A percentile compares a stretch with the other conserved stretches of the same genome.
Evolutionary conservation across 805 yeast species (phyloP).

Genomic region (Novakomyces olei): DNA sequence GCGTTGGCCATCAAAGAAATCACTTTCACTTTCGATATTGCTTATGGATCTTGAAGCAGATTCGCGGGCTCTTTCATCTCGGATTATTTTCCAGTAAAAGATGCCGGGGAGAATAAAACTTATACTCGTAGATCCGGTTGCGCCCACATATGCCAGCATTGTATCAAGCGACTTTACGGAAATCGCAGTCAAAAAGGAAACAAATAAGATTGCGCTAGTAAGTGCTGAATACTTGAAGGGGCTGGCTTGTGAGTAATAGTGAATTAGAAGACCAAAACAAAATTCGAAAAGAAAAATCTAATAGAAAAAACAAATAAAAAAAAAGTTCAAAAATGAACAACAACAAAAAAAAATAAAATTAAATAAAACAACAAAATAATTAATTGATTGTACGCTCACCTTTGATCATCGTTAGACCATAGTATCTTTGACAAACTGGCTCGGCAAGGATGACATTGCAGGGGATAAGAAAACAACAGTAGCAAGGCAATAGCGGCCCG

Average conservation of each 20-base stretch:
- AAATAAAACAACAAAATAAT: too few species aligned
- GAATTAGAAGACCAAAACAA: not conserved
- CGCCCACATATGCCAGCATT: conserved; percentile 71
- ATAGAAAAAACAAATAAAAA: too few species aligned
- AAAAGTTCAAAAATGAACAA: too few species aligned
- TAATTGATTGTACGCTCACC: too few species aligned
- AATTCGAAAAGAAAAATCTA: not conserved
- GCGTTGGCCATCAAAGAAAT: too few species aligned
- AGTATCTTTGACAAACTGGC: too few species aligned
- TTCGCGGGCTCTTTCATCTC: too few species aligned
- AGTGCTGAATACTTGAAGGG: conserved; percentile 17
- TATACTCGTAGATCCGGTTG: conserved; percentile 81
- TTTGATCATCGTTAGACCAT: too few species aligned
- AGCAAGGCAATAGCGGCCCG: conserved; percentile 57
- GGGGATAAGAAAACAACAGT: conserved; percentile 67
- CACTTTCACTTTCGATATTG: too few species aligned
- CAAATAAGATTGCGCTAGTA: conserved; percentile 24
- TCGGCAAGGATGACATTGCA: conserved; percentile 80
- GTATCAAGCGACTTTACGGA: conserved; percentile 52
- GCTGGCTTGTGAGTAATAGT: not conserved
- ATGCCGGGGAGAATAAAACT: conserved; percentile 80
- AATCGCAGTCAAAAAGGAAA: conserved; percentile 43
- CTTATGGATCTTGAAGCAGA: too few species aligned
- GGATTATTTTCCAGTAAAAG: conserved; percentile 17
- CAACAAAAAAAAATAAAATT: too few species aligned